Evolutionary conservation across 805 yeast genomes (phyloP), one percentile per base, ranked within the genome.

Genomic region (Hanseniaspora valbyensis): DNA sequence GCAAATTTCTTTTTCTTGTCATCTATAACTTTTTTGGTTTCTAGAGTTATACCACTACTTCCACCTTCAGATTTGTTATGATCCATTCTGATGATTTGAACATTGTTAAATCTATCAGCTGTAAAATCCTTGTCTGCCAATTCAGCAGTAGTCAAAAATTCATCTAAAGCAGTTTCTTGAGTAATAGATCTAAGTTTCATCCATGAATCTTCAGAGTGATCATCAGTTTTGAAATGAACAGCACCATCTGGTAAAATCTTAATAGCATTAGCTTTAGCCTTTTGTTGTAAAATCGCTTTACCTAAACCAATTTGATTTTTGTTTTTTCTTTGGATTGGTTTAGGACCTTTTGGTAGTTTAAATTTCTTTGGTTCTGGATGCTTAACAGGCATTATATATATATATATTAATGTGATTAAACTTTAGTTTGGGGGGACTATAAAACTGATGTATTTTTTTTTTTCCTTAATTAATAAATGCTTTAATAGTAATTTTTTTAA

Each of bases 81-180:
- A 48, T 84, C 86, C 53, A 84, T 80, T 61, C 81, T 78, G 57
- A 92, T 81, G 58, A 92, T 86, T 59, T 82, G 83, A 53, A 92
- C 89, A 57, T 82, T 85, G 42, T 82, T 79, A 52, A 80, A 74
- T 61, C 82, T 80, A 57, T 90, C 96, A 2, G 97, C 96, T 8
- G 95, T 80, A 68, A 92, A 92, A 68, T 92, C 97, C 19, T 90
- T 88, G 62, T 88, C 95, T 2, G 96, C 96, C 53, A 92, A 75
- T 65, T 87, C 95, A 1, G 98, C 99, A 7, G 96, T 90, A 61
- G 81, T 83, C 60, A 92, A 75, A 65, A 92, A 89, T 67, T 92
- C 99, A 67, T 92, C 97, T 52, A 92, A 68, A 1, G 96, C 82
- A 57, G 83, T 78, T 64, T 92, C 97, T 60, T 92, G 97, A 0